Base-by-base conservation (phyloP, 1,284 basidiomycete species). In the Gomphus bonarii region DNA sequence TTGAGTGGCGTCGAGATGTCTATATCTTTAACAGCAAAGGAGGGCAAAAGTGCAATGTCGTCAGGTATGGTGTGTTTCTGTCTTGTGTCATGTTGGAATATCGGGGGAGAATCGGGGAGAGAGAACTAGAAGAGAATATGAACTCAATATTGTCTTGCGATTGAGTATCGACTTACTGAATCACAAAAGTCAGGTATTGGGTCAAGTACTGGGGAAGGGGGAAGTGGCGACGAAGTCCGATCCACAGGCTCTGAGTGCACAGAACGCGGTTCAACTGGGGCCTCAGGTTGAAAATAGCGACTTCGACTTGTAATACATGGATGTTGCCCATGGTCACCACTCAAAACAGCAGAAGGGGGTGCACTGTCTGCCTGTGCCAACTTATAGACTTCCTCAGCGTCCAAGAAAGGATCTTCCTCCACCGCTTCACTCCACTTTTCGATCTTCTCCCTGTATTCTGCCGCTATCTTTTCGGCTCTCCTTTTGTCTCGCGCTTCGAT, bases 401-500 rank as follows among this genome's bases (percentile, higher is more conserved):
- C 46, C 46, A 48, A 8, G 33, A 33, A 38, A 38, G 33, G 20
- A 36, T 33, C 57, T 18, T 22, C 31, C 43, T 58, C 25, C n/a
- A 58, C 36, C 12, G 22, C 30, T 52, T 52, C 50, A 36, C 18
- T 52, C 57, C 57, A 58, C 16, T 48, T 43, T 9, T 36, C 50
- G n/a, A 58, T 53, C 30, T 58, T 52, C 36, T 53, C 12, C 30
- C 49, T 30, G 25, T 30, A 31, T 31, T 58, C 49, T 20, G 38
- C 22, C 3, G 50, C 57, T 43, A 22, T n/a, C 40, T 22, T 52
- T 35, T 58, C 31, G 14, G 28, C 55, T 33, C 47, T 59, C 48
- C 50, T 46, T 35, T 47, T 48, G n/a, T 22, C 36, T 25, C 61
- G 55, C 33, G 36, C 48, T 31, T 56, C 54, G 22, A 44, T 57